Evolutionary conservation across 768 basidiomycete genomes (phyloP).

Genomic region (Naganishia vishniacii): DNA sequence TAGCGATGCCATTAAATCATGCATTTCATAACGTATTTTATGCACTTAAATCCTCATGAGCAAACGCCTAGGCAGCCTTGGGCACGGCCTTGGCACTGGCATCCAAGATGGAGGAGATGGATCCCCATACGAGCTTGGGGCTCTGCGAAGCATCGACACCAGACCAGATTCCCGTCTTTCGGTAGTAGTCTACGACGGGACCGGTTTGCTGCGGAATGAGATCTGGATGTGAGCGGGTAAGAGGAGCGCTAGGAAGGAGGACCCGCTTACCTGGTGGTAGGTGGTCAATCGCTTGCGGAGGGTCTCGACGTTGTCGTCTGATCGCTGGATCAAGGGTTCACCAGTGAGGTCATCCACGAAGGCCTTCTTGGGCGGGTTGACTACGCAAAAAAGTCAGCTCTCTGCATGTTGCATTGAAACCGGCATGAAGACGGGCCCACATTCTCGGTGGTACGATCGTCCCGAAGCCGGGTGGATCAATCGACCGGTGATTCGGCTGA

Average conservation of each 20-base stretch:
- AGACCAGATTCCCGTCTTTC: conserved; percentile 78
- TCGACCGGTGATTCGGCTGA: conserved; percentile 94
- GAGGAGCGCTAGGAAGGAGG: not conserved
- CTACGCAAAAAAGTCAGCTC: not conserved
- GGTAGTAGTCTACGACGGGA: conserved; percentile 95
- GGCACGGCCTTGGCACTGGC: conserved; percentile 7
- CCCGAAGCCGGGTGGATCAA: conserved; percentile 85
- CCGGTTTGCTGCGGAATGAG: conserved; percentile 65
- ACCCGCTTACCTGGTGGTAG: conserved; percentile 64
- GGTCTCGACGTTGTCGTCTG: conserved; percentile 95
- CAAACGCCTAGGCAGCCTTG: not conserved
- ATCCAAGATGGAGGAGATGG: conserved; percentile 31
- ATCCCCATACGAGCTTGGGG: conserved; percentile 77
- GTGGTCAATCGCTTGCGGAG: conserved; percentile 77
- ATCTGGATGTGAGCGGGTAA: not conserved
- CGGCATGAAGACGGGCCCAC: conserved; percentile 54
- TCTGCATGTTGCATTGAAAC: too few species aligned
- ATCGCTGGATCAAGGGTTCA: conserved; percentile 91
- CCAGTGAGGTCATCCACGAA: conserved; percentile 90
- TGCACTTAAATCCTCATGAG: not conserved
- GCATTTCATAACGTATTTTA: too few species aligned
- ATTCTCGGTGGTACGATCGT: conserved; percentile 89
- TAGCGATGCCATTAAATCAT: too few species aligned
- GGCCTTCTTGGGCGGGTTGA: conserved; percentile 93
- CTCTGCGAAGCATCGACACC: conserved; percentile 91